These are phyloP conservation scores for Leishmania arabica DNA, from an alignment of 208 protist genomes.

Conservation along the genomic window DNA sequence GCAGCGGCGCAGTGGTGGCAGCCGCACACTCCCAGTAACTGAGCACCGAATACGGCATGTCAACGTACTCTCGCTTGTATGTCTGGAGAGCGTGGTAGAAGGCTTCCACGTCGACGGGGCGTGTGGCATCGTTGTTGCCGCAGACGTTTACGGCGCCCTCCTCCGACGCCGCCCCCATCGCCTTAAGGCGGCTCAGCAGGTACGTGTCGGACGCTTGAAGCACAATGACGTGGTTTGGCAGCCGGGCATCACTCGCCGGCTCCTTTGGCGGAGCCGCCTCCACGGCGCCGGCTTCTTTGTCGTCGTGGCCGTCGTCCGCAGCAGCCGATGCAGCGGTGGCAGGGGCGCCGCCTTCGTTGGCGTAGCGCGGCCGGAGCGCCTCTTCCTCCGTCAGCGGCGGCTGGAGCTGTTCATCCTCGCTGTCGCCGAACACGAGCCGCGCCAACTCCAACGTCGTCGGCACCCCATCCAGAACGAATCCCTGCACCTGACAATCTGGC, in stretches of 20 bases:
- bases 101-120: constrained; percentile 41
- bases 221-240: constrained; percentile 83
- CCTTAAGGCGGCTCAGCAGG: constrained; percentile 71
- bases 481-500: constrained; percentile 88
- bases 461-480: constrained; percentile 93
- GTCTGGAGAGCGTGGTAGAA: constrained; percentile 64
- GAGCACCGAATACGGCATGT: constrained; percentile 67
- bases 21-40: constrained; percentile 85
- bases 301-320: constrained; percentile 2
- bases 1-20: constrained; percentile 34
- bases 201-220: constrained; percentile 78
- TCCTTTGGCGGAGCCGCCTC: constrained; percentile 35
- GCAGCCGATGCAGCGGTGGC: neutral
- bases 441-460: constrained; percentile 86
- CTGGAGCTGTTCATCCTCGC: constrained; percentile 33
- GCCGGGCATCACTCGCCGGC: constrained; percentile 46
- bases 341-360: constrained; percentile 5
- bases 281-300: constrained; percentile 14
- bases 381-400: constrained; percentile 82
- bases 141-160: constrained; percentile 7
- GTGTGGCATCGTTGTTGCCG: constrained; percentile 14
- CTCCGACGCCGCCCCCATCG: constrained; percentile 27
- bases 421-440: constrained; percentile 74
- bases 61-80: constrained; percentile 61
- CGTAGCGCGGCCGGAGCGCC: constrained; percentile 44